Evolutionary conservation across 768 basidiomycete species (phyloP).

Genomic region (Pleurotus tuoliensis): DNA sequence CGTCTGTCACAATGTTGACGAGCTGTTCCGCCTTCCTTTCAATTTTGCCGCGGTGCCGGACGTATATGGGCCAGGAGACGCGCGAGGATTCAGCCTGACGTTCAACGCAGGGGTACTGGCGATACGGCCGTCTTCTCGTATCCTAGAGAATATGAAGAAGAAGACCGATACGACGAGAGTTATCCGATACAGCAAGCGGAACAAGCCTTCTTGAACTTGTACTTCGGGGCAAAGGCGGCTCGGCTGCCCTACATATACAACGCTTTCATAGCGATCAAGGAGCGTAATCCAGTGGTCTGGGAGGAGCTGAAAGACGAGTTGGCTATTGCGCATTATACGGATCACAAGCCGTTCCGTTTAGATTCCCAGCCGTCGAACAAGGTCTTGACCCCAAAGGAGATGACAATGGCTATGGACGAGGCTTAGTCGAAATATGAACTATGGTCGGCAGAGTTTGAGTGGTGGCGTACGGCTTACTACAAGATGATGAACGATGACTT

Average conservation of each 20-base stretch:
- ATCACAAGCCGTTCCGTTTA: conserved; percentile 68
- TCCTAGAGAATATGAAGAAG: conserved; percentile 24
- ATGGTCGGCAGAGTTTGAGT: conserved; percentile 22
- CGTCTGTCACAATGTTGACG: conserved; percentile 37
- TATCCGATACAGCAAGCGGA: conserved; percentile 32
- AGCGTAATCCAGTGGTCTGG: conserved; percentile 28
- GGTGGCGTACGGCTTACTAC: conserved; percentile 24
- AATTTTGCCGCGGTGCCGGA: conserved; percentile 39
- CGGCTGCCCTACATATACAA: conserved; percentile 38
- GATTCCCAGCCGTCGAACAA: conserved; percentile 42
- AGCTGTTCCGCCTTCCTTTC: conserved; percentile 38
- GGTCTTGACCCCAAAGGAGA: conserved; percentile 17
- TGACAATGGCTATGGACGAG: conserved; percentile 16
- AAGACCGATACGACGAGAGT: conserved; percentile 21
- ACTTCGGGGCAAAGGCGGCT: conserved; percentile 30
- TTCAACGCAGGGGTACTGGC: conserved; percentile 39
- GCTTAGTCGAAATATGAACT: conserved; percentile 12
- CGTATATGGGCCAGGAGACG: conserved; percentile 20
- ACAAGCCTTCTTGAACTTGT: conserved; percentile 38
- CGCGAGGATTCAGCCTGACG: conserved; percentile 27
- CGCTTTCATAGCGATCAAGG: conserved; percentile 36
- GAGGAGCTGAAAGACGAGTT: conserved; percentile 25
- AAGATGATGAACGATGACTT: conserved; percentile 17
- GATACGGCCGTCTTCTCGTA: conserved; percentile 23
- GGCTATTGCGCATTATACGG: conserved; percentile 35